Conservation (phyloP, 306 rosid species). For the Dalbergia cultrata region DNA sequence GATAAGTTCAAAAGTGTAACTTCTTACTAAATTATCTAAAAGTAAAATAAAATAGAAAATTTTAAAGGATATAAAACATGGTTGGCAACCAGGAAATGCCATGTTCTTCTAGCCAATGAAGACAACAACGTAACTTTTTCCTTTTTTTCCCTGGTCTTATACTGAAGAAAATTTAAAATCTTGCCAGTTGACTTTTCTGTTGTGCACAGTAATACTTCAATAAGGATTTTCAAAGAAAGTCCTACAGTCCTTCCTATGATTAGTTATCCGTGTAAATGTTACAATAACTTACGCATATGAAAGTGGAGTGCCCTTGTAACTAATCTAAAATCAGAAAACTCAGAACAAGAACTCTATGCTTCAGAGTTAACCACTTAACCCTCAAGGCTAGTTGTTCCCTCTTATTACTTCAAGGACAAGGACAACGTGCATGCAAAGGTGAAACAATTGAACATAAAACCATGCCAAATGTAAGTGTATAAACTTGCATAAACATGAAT, state of each 20-base stretch:
- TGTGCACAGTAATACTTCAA: no score
- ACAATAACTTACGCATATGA: background rate
- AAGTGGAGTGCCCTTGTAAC: background rate
- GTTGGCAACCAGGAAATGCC: no score
- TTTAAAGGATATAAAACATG: background rate
- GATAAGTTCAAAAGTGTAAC: background rate
- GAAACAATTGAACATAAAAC: background rate
- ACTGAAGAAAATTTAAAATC: background rate
- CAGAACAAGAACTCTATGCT: background rate
- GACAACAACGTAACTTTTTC: background rate
- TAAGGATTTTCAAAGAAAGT: no score
- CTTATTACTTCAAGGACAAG: background rate
- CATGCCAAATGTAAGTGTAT: slow-evolving; percentile 1
- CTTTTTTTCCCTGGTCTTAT: background rate
- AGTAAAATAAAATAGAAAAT: slow-evolving; percentile 12
- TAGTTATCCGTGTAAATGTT: background rate
- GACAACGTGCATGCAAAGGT: no score
- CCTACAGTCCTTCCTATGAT: no score
- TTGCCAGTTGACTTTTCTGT: background rate
- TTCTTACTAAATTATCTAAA: slow-evolving; percentile 22
- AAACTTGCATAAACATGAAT: slow-evolving; percentile 6
- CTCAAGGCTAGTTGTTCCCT: background rate
- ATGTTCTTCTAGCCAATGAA: no score
- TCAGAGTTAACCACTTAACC: background rate
- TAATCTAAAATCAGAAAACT: background rate